phyloP scores from a whole-genome alignment of 495 filamentous ascomycete species.

The Penicillium parvum region DNA sequence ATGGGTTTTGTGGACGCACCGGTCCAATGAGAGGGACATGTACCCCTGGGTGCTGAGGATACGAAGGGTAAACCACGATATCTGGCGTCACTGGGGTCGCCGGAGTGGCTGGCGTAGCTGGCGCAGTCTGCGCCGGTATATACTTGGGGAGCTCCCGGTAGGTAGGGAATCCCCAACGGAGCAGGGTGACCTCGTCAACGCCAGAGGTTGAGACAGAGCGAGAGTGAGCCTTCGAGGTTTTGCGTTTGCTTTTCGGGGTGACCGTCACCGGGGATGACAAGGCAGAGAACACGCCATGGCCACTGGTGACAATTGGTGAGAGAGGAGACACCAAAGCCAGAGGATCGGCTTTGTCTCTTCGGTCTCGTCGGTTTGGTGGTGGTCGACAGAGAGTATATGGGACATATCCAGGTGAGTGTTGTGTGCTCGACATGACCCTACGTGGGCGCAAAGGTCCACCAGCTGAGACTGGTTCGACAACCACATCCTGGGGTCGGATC shows the following conservation, averaged over 20 bases:
- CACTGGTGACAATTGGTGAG: slow-evolving; percentile 41
- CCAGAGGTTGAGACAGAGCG: slow-evolving; percentile 64
- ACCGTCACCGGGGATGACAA: slow-evolving; percentile 64
- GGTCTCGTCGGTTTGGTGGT: slow-evolving; percentile 51
- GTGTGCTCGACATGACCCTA: slow-evolving; percentile 54
- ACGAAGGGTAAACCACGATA: slow-evolving; percentile 40
- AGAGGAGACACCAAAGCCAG: slow-evolving; percentile 51
- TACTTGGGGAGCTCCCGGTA: slow-evolving; percentile 75
- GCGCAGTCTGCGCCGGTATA: slow-evolving; percentile 44
- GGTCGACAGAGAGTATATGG: slow-evolving; percentile 41
- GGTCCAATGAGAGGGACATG: slow-evolving; percentile 21
- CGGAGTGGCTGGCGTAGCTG: slow-evolving; percentile 45
- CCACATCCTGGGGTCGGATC: slow-evolving; percentile 81
- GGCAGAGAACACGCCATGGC: slow-evolving; percentile 31
- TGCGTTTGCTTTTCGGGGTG: slow-evolving; percentile 41
- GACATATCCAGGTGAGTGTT: slow-evolving; percentile 45
- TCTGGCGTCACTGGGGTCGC: slow-evolving; percentile 44
- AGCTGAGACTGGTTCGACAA: slow-evolving; percentile 52
- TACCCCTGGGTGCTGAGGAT: slow-evolving; percentile 17
- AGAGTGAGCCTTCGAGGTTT: slow-evolving; percentile 42
- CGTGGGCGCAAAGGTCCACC: slow-evolving; percentile 45
- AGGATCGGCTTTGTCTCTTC: slow-evolving; percentile 59
- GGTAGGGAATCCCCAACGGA: slow-evolving; percentile 72
- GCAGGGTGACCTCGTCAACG: slow-evolving; percentile 61
- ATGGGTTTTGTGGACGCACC: slow-evolving; percentile 34